Evolutionary conservation across 2,329 filamentous ascomycete species (phyloP).

Genomic region (Stylonectria norvegica): DNA sequence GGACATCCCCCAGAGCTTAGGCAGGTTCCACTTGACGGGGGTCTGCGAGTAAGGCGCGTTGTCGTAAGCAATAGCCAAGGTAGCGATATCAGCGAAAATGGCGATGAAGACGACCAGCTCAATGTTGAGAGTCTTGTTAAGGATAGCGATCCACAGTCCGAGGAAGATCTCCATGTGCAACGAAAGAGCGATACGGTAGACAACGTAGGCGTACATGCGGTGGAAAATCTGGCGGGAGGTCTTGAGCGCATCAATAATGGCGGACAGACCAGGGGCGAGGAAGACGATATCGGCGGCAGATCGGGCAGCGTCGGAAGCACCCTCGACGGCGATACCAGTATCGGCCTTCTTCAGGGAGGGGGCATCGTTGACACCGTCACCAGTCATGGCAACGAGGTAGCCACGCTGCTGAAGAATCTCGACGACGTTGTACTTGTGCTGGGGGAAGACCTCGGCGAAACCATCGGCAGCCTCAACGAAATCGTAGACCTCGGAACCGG

Average conservation of each 20-base stretch:
- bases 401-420: conserved; percentile 92
- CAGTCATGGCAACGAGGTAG: conserved; percentile 93
- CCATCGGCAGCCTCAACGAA: conserved; percentile 94
- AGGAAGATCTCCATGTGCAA: conserved; percentile 90
- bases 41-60: conserved; percentile 83
- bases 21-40: conserved; percentile 92
- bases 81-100: conserved; percentile 91
- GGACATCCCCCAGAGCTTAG: conserved; percentile 91
- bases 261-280: conserved; percentile 84
- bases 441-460: conserved; percentile 91
- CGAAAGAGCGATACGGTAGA: conserved; percentile 90
- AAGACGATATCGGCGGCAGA: conserved; percentile 93
- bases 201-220: conserved; percentile 94
- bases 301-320: conserved; percentile 84
- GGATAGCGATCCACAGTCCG: conserved; percentile 84
- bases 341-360: conserved; percentile 94
- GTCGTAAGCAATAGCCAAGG: conserved; percentile 88
- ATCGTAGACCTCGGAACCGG: conserved; percentile 89
- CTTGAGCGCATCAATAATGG: conserved; percentile 90
- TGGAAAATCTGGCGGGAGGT: conserved; percentile 94
- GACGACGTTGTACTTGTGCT: conserved; percentile 75
- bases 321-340: conserved; percentile 88
- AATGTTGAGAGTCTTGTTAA: conserved; percentile 80
- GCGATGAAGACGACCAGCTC: conserved; percentile 88
- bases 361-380: conserved; percentile 92